Conservation (phyloP, 805 yeast species). For the Hermanozyma aechmeae region DNA sequence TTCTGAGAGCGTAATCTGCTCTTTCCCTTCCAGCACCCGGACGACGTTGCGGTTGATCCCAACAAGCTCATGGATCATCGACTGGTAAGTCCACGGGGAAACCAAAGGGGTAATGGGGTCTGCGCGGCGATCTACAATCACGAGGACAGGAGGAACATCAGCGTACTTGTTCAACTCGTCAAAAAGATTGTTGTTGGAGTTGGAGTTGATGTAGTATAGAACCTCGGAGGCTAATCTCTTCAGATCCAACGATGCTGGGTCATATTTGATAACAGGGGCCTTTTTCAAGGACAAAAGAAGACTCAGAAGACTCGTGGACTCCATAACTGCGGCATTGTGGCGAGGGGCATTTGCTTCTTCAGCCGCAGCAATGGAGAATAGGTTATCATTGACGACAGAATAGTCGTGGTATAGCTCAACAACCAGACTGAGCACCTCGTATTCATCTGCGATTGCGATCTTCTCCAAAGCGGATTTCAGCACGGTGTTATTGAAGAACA, state of each 20-base stretch:
- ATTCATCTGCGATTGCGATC: conserved; percentile 83
- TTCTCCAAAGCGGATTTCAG: conserved; percentile 74
- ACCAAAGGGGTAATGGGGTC: conserved; percentile 92
- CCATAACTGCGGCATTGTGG: conserved; percentile 23
- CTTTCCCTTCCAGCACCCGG: conserved; percentile 47
- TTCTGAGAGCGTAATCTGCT: conserved; percentile 41
- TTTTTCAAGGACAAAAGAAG: conserved; percentile 61
- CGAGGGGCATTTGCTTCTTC: conserved; percentile 27
- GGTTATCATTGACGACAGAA: conserved; percentile 58
- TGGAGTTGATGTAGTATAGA: conserved; percentile 44
- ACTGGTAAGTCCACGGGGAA: conserved; percentile 96
- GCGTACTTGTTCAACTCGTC: conserved; percentile 47
- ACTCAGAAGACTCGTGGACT: conserved; percentile 36
- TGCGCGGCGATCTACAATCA: conserved; percentile 73
- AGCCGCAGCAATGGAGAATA: conserved; percentile 38
- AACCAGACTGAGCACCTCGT: conserved; percentile 67
- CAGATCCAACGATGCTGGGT: conserved; percentile 56
- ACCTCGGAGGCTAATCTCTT: conserved; percentile 63
- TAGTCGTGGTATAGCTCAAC: conserved; percentile 84
- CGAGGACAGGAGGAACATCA: conserved; percentile 64
- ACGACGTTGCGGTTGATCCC: conserved; percentile 80
- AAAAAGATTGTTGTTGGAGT: conserved; percentile 50
- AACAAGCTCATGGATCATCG: conserved; percentile 90
- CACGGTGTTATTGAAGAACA: conserved; percentile 70
- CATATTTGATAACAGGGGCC: conserved; percentile 75